Conservation (phyloP, 805 yeast species). For the Saccharomycopsis guyanensis region DNA sequence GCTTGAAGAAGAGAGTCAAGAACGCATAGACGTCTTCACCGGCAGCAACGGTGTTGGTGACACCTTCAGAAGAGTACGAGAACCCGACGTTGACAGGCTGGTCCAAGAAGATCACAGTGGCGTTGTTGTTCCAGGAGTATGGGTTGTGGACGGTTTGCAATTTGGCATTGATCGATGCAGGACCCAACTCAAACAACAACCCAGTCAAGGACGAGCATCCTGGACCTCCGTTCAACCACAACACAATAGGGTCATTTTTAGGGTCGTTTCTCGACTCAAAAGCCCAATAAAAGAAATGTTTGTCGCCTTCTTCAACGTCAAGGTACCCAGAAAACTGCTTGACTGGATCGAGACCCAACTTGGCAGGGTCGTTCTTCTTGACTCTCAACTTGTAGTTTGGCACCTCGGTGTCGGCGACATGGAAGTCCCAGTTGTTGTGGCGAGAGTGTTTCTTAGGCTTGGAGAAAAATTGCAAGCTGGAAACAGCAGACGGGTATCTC, state of each 20-base stretch:
- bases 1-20: slow-evolving; percentile 69
- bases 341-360: slow-evolving; percentile 74
- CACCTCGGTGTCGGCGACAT: slow-evolving; percentile 32
- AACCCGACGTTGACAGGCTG: slow-evolving; percentile 87
- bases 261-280: slow-evolving; percentile 89
- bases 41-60: slow-evolving; percentile 71
- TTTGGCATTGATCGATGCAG: slow-evolving; percentile 57
- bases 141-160: slow-evolving; percentile 64
- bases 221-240: slow-evolving; percentile 95
- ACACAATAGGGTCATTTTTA: slow-evolving; percentile 70
- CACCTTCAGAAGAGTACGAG: slow-evolving; percentile 56
- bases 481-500: slow-evolving; percentile 49
- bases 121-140: slow-evolving; percentile 77
- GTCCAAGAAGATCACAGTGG: slow-evolving; percentile 78
- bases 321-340: slow-evolving; percentile 81
- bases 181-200: slow-evolving; percentile 79
- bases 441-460: slow-evolving; percentile 20
- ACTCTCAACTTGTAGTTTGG: slow-evolving; percentile 55
- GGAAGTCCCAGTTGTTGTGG: slow-evolving; percentile 30
- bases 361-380: slow-evolving; percentile 49
- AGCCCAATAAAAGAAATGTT: slow-evolving; percentile 59
- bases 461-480: slow-evolving; percentile 41
- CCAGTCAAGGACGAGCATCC: slow-evolving; percentile 91
- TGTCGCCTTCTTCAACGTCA: slow-evolving; percentile 76
- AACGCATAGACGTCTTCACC: slow-evolving; percentile 78